Conservation (phyloP, 2,329 filamentous ascomycete genomes). For the Paramyrothecium roridum region DNA sequence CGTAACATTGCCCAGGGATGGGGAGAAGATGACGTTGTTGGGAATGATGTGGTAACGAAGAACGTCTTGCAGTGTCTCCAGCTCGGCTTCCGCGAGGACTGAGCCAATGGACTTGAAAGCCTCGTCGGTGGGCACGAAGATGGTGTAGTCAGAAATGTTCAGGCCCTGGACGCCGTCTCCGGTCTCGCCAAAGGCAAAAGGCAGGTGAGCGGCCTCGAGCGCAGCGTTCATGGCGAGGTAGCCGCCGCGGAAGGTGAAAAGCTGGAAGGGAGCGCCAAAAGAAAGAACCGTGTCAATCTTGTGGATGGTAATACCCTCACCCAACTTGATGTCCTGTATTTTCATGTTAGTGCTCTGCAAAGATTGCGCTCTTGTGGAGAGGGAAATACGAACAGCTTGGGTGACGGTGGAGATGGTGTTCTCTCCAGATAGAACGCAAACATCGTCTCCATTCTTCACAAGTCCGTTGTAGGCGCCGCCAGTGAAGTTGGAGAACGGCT, state of each 20-base stretch:
- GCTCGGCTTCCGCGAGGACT: not conserved
- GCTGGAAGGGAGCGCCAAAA: conserved; percentile 1
- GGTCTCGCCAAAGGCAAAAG: conserved; percentile 1
- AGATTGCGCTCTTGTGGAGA: not conserved
- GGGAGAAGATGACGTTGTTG: conserved; percentile 2
- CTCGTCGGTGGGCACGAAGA: conserved; percentile 2
- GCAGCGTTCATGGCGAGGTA: conserved; percentile 2
- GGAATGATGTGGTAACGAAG: conserved; percentile 2
- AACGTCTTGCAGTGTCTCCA: not conserved
- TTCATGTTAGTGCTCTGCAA: not conserved
- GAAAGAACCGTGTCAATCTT: conserved; percentile 1
- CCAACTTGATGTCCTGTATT: conserved; percentile 23
- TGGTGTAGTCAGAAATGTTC: conserved; percentile 2
- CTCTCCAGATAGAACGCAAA: conserved; percentile 28
- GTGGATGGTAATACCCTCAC: conserved; percentile 8
- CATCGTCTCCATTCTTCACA: conserved; percentile 24
- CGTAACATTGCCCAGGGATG: conserved; percentile 1
- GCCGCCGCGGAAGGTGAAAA: not conserved
- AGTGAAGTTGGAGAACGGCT: conserved; percentile 34
- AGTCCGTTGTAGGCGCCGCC: conserved; percentile 32
- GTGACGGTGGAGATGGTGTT: conserved; percentile 26
- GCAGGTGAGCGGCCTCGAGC: not conserved
- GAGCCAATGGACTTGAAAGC: conserved; percentile 1
- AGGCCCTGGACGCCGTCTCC: not conserved
- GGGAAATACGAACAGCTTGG: conserved; percentile 16